Base-by-base conservation (phyloP, 495 filamentous ascomycete genomes). In the Penicillium cinerascens region DNA sequence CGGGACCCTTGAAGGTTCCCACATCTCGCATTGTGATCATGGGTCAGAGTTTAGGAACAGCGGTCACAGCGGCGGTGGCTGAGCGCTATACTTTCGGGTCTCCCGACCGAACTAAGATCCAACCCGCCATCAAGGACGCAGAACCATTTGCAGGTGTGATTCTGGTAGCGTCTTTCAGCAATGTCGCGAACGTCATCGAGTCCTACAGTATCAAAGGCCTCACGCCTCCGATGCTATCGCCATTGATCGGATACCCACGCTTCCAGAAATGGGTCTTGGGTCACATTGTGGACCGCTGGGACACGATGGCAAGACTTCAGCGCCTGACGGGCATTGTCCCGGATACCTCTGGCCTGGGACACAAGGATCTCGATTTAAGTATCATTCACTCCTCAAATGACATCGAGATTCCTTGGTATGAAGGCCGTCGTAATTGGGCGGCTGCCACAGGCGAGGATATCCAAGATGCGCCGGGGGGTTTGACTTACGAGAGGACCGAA, bases 1-100 rank as follows among this genome's bases (percentile, higher is more conserved):
- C 74, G 6, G 54, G 57, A 1, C 69, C 72, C 0, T 55, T 69
- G 6, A 58, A 64, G 0, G 79, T 97, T 20, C 77, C 87, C 0
- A 70, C 92, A 0, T 74, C 80, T 15, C 79, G 82, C 11, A 95
- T 97, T 42, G 81, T 89, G 9, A 74, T 97, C 38, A 66, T 92
- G n/a, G 92, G 92, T 40, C 92, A 96, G 50, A 90, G 85, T 53
- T 83, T 98, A 2, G 93, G 93, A 23, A 95, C 93, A 8, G 92
- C 88, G 1, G 87, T 97, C 2, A 82, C 83, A 13, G 70, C 83
- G 18, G 92, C 78, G 17, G 82, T 88, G 1, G 83, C 82, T 0
- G 86, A 93, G 56, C 77, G 81, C 33, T 92, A 88, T 54, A 71
- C 76, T 2, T 76, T 75, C 49, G 74, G 74, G 64, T 72, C 70